These are phyloP conservation scores for sorghum (Sorghum bicolor) DNA, from an alignment of 176 grass and related monocot genomes.

Conservation along the genomic window Sorghum_bicolor_NCBIv3 NC_012878.2:2530001-2530500, in stretches of 20 bases:
- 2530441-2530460: too few relatives aligned
- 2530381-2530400: too few relatives aligned
- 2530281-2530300: slow-evolving; percentile 55
- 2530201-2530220: slow-evolving; percentile 32
- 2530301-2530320: slow-evolving; percentile 24
- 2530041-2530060: slow-evolving; percentile 63
- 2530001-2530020: slow-evolving; percentile 50
- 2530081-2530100: slow-evolving; percentile 75
- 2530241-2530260: slow-evolving; percentile 47
- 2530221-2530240: slow-evolving; percentile 44
- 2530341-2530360: too few relatives aligned
- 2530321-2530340: too few relatives aligned
- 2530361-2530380: too few relatives aligned
- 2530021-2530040: slow-evolving; percentile 50
- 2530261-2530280: slow-evolving; percentile 54
- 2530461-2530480: too few relatives aligned
- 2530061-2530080: slow-evolving; percentile 71
- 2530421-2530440: too few relatives aligned
- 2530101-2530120: slow-evolving; percentile 82
- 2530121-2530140: slow-evolving; percentile 63
- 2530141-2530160: slow-evolving; percentile 82
- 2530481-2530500: too few relatives aligned
- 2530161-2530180: slow-evolving; percentile 62
- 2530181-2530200: slow-evolving; percentile 46
- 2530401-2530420: too few relatives aligned